Evolutionary conservation across 257 asterid genomes (phyloP).

Genomic region (Petrea volubilis): DNA sequence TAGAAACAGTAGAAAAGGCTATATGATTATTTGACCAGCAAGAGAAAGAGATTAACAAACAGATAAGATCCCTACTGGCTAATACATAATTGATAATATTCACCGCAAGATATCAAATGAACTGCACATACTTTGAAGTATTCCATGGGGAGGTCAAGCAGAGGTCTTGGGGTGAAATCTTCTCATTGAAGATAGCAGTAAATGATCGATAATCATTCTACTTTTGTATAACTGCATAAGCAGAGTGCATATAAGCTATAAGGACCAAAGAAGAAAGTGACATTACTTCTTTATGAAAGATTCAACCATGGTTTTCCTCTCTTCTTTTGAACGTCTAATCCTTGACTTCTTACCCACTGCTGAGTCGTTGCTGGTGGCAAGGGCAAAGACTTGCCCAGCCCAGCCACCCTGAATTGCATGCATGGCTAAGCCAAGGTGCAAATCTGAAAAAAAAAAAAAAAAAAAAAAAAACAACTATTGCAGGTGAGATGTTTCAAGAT

Average conservation of each 20-base stretch:
- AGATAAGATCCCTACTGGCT: neutral
- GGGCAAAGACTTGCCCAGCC: conserved; percentile 76
- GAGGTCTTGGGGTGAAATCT: neutral
- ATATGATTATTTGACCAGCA: neutral
- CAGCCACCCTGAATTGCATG: conserved; percentile 63
- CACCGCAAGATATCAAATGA: neutral
- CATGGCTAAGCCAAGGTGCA: conserved; percentile 42
- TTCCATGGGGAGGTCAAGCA: neutral
- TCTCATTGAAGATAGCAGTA: neutral
- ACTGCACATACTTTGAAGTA: neutral
- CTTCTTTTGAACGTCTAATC: conserved; percentile 89
- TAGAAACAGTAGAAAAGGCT: conserved; percentile 1
- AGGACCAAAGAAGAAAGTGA: conserved; percentile 1
- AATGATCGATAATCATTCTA: neutral
- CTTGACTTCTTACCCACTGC: conserved; percentile 77
- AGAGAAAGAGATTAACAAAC: neutral
- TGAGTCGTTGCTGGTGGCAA: conserved; percentile 60
- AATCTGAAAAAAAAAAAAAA: conserved; percentile 31
- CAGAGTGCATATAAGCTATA: conserved; percentile 30
- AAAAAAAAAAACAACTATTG: no score
- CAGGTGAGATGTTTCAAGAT: neutral
- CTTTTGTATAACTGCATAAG: neutral
- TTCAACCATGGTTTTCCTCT: conserved; percentile 84
- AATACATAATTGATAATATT: neutral
- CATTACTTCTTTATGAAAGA: conserved; percentile 74